phyloP scores from a whole-genome alignment of 345 rosid species.

The Adansonia digitata region DNA sequence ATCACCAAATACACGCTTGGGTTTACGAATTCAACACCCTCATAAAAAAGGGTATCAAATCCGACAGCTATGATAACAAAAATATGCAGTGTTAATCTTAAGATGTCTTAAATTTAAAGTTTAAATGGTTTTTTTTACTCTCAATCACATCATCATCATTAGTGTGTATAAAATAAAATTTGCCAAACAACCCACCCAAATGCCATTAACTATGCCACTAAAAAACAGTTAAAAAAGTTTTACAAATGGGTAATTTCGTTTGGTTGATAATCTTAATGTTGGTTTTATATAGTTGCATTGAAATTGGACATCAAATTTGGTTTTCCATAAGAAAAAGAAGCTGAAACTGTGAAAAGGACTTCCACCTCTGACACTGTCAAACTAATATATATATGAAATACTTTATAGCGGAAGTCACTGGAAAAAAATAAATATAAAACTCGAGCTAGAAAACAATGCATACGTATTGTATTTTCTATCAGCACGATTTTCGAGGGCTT shows the following conservation, averaged over 20 bases:
- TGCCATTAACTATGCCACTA: not conserved
- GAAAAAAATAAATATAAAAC: not conserved
- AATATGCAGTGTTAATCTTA: not conserved
- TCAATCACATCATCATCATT: not conserved
- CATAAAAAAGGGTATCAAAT: not conserved
- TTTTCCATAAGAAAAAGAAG: not conserved
- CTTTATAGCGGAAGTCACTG: not conserved
- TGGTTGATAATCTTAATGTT: not conserved
- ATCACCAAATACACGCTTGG: constrained; percentile 5
- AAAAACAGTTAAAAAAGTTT: not conserved
- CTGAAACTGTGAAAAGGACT: not conserved
- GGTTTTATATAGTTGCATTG: not conserved
- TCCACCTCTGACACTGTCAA: not conserved
- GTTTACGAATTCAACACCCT: not conserved
- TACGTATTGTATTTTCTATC: not conserved
- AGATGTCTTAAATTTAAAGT: not conserved
- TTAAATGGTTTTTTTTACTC: not conserved
- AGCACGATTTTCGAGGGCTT: not conserved
- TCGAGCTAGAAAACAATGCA: not conserved
- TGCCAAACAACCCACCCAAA: not conserved
- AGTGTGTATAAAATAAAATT: not conserved
- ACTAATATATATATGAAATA: not conserved
- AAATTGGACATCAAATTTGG: not conserved
- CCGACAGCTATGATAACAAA: not conserved
- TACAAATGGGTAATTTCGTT: not conserved